Evolutionary conservation across 2,329 filamentous ascomycete genomes (phyloP).

Genomic region (Fusarium continuum): DNA sequence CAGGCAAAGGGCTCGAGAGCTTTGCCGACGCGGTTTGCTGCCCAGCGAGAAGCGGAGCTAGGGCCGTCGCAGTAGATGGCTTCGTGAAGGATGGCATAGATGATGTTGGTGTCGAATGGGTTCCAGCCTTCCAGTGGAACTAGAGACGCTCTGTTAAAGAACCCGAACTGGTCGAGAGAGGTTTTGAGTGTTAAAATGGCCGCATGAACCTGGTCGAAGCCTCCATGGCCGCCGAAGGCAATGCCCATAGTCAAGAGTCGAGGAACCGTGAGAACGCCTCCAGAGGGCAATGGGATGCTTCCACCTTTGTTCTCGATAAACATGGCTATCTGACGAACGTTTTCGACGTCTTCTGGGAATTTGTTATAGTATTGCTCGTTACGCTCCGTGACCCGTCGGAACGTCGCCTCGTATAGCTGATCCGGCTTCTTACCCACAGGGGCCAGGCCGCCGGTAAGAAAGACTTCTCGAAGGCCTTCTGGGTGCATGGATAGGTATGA

Average conservation of each 20-base stretch:
- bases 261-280: conserved; percentile 75
- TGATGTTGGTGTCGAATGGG: conserved; percentile 77
- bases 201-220: conserved; percentile 78
- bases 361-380: conserved; percentile 86
- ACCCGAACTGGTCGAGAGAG: conserved; percentile 80
- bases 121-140: conserved; percentile 72
- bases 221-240: conserved; percentile 80
- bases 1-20: conserved; percentile 59
- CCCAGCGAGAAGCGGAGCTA: conserved; percentile 74
- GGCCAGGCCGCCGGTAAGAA: conserved; percentile 84
- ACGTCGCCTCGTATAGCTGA: conserved; percentile 78
- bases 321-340: conserved; percentile 71
- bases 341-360: conserved; percentile 79
- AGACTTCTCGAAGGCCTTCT: conserved; percentile 81
- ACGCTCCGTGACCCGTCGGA: conserved; percentile 72
- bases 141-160: conserved; percentile 77
- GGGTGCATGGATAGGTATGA: conserved; percentile 87
- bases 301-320: conserved; percentile 69
- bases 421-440: conserved; percentile 77
- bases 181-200: conserved; percentile 74
- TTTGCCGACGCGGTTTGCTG: conserved; percentile 71
- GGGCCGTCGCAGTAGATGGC: conserved; percentile 82
- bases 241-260: conserved; percentile 83
- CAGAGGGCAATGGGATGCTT: conserved; percentile 71
- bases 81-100: conserved; percentile 91